Base-by-base conservation (phyloP, 2,329 filamentous ascomycete species). In the Penicillium nordicum region DNA sequence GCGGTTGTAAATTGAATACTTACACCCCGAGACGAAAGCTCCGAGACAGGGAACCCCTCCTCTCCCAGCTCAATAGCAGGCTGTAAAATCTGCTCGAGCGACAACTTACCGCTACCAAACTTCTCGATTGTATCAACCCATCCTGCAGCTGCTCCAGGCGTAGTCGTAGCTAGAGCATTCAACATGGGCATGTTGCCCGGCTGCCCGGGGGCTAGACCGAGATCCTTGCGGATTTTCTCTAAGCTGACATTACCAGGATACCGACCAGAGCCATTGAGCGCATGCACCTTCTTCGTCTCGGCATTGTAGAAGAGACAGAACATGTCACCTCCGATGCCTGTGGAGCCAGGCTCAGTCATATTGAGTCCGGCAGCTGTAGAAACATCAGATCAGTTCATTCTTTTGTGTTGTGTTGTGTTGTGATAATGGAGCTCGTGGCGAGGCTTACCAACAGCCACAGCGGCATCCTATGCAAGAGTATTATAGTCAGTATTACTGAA, bases 301-400 rank as follows among this genome's bases (percentile, higher is more conserved):
- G 91, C 90, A 70, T 95, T 84, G 78, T 93, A 97, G 80, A 85
- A 97, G 36, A 97, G 84, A 73, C 92, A 92, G 77, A 97, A 99
- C 86, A 96, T 92, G 76, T 99, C 94, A 60, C 94, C 94, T 55
- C 94, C 94, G 58, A 99, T 97, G 40, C 94, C 94, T 0, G 94
- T 97, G 6, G 89, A 94, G 57, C 87, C 86, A 8, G 94, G 94
- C 71, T 99, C 94, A 0, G 93, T 96, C 70, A 97, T 84, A 75
- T 97, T 97, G 55, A 99, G 80, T 5, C 87, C 92, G 32, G 94
- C 94, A 43, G 94, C 93, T 90, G 43, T 50, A 21, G 27, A 21
- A 38, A 30, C 48, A 49, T 43, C 3, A 9, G 7, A 60, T 65
- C 47, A 65, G 60, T 37, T 37, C 18, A 16, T 43, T 27, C 30